Percentiles rank a stretch among this genome's conserved stretches.
phyloP scores from a whole-genome alignment of 116 monocot species.

The Iris pallida region DNA sequence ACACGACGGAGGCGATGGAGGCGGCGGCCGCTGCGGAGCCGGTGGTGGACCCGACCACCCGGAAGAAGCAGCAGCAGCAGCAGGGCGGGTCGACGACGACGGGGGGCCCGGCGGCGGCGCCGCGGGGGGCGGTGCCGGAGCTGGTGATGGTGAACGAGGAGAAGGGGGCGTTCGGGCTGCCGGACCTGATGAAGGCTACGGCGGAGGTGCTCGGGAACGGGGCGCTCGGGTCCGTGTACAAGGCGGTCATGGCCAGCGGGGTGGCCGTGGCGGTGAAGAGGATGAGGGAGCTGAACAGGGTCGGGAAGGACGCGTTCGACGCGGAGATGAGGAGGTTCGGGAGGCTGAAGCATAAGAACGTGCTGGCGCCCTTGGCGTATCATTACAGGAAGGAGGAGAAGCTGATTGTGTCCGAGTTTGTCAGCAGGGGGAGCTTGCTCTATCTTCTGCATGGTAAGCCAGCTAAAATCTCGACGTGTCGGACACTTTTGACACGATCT shows the following conservation, averaged over 20 bases:
- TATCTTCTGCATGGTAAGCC: constrained; percentile 43
- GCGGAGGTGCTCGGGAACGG: constrained; percentile 55
- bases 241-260: constrained; percentile 36
- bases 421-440: constrained; percentile 44
- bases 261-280: constrained; percentile 39
- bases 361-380: constrained; percentile 45
- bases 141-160: constrained; percentile 37
- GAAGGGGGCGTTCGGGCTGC: constrained; percentile 38
- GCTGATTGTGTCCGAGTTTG: constrained; percentile 41
- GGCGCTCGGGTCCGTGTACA: constrained; percentile 43
- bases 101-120: neutral
- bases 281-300: constrained; percentile 33
- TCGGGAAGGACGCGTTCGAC: constrained; percentile 30
- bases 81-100: neutral
- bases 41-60: neutral
- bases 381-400: constrained; percentile 51
- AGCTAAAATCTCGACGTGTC: neutral
- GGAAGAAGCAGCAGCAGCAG: neutral
- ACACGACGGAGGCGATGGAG: neutral
- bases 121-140: constrained; percentile 7
- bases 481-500: too few relatives aligned
- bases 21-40: neutral
- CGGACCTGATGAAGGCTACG: constrained; percentile 50
- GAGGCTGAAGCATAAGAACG: constrained; percentile 29
- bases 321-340: constrained; percentile 37